These are phyloP conservation scores for Alternaria conjuncta DNA, from an alignment of 2,329 filamentous ascomycete species.

Conservation along the genomic window DNA sequence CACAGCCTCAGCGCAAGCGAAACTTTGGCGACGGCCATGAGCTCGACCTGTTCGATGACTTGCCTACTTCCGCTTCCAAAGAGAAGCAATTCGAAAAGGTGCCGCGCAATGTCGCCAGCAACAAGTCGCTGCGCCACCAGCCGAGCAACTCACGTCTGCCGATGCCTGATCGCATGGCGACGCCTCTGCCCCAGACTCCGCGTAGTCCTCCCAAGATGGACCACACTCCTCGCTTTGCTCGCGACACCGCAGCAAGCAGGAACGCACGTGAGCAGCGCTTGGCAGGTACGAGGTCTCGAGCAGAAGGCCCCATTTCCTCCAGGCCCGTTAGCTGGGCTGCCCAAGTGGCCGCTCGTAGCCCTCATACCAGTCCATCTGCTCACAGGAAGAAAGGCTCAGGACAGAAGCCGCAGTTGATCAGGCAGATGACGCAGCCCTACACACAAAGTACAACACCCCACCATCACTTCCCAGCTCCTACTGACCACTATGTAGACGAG, in stretches of 20 bases:
- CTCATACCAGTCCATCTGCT: slow-evolving; percentile 58
- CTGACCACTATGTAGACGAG: slow-evolving; percentile 63
- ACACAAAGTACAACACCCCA: slow-evolving; percentile 72
- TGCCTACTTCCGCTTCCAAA: slow-evolving; percentile 82
- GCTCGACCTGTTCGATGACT: slow-evolving; percentile 90
- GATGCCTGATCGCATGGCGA: slow-evolving; percentile 54
- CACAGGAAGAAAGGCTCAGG: slow-evolving; percentile 58
- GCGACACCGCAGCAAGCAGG: slow-evolving; percentile 70
- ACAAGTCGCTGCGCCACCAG: slow-evolving; percentile 65
- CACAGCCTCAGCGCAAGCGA: slow-evolving; percentile 38
- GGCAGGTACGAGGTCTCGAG: slow-evolving; percentile 52
- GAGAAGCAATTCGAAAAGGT: slow-evolving; percentile 86
- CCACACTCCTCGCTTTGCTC: slow-evolving; percentile 67
- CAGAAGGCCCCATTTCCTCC: slow-evolving; percentile 58
- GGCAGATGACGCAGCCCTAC: slow-evolving; percentile 78
- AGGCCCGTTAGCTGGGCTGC: slow-evolving; percentile 67
- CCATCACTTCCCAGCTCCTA: slow-evolving; percentile 1
- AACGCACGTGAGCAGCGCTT: slow-evolving; percentile 69
- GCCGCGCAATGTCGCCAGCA: slow-evolving; percentile 71
- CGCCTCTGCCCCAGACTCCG: slow-evolving; percentile 60
- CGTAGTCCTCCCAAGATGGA: slow-evolving; percentile 60
- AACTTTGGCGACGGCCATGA: slow-evolving; percentile 89
- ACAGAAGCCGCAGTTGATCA: slow-evolving; percentile 86
- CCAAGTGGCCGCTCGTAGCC: slow-evolving; percentile 59
- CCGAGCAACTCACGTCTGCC: slow-evolving; percentile 54